Conservation (phyloP, 1,284 basidiomycete species). For the Cryptococcus sp. region DNA sequence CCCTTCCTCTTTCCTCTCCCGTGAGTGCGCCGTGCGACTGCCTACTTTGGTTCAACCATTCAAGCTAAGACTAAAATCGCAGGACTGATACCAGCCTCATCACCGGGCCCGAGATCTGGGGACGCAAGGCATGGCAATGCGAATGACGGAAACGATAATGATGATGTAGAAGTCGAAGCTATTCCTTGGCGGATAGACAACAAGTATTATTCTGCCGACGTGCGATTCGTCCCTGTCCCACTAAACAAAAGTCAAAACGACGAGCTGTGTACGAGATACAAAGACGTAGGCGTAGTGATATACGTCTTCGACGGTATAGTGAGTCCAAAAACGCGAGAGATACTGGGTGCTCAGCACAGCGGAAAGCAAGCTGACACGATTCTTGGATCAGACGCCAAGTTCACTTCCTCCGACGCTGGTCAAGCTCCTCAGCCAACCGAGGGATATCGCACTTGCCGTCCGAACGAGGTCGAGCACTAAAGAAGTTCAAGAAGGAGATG, state of each 20-base stretch:
- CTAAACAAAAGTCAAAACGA: constrained; percentile 3
- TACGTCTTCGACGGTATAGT: constrained; percentile 37
- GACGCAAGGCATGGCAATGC: no score
- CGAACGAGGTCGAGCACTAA: constrained; percentile 8
- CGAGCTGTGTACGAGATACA: constrained; percentile 1
- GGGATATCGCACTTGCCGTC: constrained; percentile 44
- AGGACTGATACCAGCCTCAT: constrained; percentile 15
- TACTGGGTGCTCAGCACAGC: no score
- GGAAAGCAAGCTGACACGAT: background rate
- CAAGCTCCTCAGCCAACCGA: constrained; percentile 29
- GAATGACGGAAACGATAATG: no score
- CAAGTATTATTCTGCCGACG: constrained; percentile 78
- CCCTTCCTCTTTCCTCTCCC: constrained; percentile 28
- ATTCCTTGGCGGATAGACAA: constrained; percentile 78
- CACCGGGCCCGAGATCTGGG: background rate
- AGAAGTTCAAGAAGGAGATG: background rate
- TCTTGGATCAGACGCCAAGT: constrained; percentile 19
- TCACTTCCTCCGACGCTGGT: constrained; percentile 33
- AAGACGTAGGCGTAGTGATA: constrained; percentile 18
- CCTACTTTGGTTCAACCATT: background rate
- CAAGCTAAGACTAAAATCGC: background rate
- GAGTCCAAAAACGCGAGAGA: background rate
- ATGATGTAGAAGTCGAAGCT: constrained; percentile 1
- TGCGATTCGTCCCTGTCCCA: constrained; percentile 59
- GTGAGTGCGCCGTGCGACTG: constrained; percentile 16